Evolutionary conservation across 1,284 basidiomycete species (phyloP).

Genomic region (Athelia sp.): DNA sequence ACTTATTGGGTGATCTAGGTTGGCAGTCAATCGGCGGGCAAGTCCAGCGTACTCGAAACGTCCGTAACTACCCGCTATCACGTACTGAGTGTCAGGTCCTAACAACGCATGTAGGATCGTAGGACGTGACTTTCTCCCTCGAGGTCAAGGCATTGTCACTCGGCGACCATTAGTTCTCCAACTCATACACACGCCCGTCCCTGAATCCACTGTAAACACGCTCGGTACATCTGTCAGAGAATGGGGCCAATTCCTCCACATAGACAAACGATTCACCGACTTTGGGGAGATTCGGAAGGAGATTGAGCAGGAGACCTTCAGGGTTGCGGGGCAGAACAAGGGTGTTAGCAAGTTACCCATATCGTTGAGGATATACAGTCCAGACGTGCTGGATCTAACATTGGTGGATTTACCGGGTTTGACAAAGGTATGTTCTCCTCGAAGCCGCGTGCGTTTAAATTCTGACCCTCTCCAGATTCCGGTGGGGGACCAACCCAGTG

Average conservation of each 20-base stretch:
- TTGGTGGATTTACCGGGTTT: constrained; percentile 94
- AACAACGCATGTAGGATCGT: constrained; percentile 63
- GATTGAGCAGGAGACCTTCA: constrained; percentile 97
- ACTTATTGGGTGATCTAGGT: constrained; percentile 43
- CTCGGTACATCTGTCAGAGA: constrained; percentile 52
- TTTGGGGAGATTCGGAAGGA: constrained; percentile 93
- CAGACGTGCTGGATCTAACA: constrained; percentile 92
- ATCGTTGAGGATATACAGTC: constrained; percentile 91
- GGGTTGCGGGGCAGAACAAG: constrained; percentile 98
- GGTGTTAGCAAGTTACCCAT: constrained; percentile 96
- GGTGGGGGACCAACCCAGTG: constrained; percentile 86
- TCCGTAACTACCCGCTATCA: constrained; percentile 31
- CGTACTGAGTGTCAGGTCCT: constrained; percentile 9
- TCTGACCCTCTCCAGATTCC: constrained; percentile 57
- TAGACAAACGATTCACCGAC: constrained; percentile 95
- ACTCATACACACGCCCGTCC: constrained; percentile 82
- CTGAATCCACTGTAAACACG: constrained; percentile 38
- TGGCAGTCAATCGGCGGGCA: constrained; percentile 81
- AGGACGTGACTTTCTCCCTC: constrained; percentile 92
- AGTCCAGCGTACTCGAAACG: constrained; percentile 86
- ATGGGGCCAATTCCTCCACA: constrained; percentile 96
- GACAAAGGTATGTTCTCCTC: constrained; percentile 68
- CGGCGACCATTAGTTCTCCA: constrained; percentile 93
- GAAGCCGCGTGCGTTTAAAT: neutral
- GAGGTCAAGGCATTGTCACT: constrained; percentile 93